Percentiles rank a stretch among this genome's conserved stretches.
phyloP scores from a whole-genome alignment of 1,284 basidiomycete genomes.

The Ganoderma lucidum region DNA sequence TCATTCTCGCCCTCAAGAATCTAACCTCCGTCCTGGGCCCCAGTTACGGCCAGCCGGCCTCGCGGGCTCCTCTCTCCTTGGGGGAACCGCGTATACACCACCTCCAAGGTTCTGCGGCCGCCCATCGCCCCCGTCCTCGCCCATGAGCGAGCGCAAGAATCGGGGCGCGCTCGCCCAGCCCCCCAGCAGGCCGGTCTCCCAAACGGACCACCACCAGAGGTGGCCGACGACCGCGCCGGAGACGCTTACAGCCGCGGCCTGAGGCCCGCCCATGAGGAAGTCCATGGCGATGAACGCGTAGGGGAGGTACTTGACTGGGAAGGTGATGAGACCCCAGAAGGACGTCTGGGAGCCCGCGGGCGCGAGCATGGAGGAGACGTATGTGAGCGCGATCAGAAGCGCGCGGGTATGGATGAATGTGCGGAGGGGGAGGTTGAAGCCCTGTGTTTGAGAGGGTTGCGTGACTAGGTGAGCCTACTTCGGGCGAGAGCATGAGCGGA shows the following conservation, averaged over 20 bases:
- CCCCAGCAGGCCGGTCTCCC: slow-evolving; percentile 45
- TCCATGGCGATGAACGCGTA: slow-evolving; percentile 80
- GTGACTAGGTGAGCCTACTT: not conserved
- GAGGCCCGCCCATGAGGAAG: slow-evolving; percentile 69
- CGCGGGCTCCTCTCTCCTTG: slow-evolving; percentile 36
- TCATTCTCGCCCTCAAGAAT: slow-evolving; percentile 25
- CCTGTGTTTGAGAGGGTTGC: slow-evolving; percentile 41
- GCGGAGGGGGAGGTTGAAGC: slow-evolving; percentile 40
- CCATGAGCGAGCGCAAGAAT: slow-evolving; percentile 45
- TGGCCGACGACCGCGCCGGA: slow-evolving; percentile 85
- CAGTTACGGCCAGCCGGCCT: slow-evolving; percentile 45
- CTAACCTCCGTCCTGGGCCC: slow-evolving; percentile 51
- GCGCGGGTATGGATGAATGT: slow-evolving; percentile 61
- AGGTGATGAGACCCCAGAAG: slow-evolving; percentile 75
- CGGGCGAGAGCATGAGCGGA: too few species aligned
- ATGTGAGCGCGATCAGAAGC: slow-evolving; percentile 73
- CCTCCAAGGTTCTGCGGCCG: slow-evolving; percentile 31
- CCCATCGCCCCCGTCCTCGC: slow-evolving; percentile 40
- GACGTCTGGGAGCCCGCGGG: slow-evolving; percentile 73
- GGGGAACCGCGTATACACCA: slow-evolving; percentile 44
- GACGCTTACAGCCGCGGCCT: slow-evolving; percentile 61
- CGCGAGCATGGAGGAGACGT: slow-evolving; percentile 72
- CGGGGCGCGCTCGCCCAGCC: slow-evolving; percentile 45
- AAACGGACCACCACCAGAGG: slow-evolving; percentile 79
- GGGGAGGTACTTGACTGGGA: slow-evolving; percentile 80